Conservation (phyloP, 192 early-diverging fungal genomes). For the Coemansia reversa region DNA sequence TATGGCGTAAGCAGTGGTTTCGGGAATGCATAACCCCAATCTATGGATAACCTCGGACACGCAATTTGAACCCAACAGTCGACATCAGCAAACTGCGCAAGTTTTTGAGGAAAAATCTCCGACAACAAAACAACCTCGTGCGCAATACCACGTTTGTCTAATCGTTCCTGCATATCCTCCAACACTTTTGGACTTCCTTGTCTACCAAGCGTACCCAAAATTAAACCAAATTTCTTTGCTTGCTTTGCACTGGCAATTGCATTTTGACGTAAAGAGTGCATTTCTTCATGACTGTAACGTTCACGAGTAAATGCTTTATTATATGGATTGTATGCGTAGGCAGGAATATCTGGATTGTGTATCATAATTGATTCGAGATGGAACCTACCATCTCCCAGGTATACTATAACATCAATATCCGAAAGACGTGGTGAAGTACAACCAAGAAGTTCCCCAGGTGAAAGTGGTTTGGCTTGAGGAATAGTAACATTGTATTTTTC, state of each 20-base stretch:
- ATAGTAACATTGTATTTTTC: constrained; percentile 68
- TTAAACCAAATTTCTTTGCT: constrained; percentile 83
- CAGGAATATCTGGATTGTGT: constrained; percentile 85
- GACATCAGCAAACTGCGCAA: constrained; percentile 82
- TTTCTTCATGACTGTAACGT: constrained; percentile 89
- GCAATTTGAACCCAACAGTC: constrained; percentile 94
- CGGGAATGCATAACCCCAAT: constrained; percentile 96
- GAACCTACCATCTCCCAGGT: constrained; percentile 93
- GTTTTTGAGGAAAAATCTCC: constrained; percentile 93
- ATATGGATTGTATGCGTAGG: constrained; percentile 96
- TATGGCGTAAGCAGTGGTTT: constrained; percentile 93
- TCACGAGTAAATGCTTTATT: constrained; percentile 89
- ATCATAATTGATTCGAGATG: constrained; percentile 99
- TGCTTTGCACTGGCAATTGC: constrained; percentile 75
- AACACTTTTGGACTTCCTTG: constrained; percentile 94
- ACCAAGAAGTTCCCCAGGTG: constrained; percentile 93
- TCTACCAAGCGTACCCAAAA: constrained; percentile 92
- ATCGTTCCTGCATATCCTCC: constrained; percentile 70
- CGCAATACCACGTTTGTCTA: constrained; percentile 62
- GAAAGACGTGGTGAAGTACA: constrained; percentile 88
- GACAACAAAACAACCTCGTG: constrained; percentile 80
- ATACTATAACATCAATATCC: constrained; percentile 76
- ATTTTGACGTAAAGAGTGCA: constrained; percentile 79
- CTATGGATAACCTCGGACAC: constrained; percentile 95
- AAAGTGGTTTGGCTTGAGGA: constrained; percentile 93